Percentiles rank a stretch among this genome's conserved stretches.
These are phyloP conservation scores for Acacia concinna DNA, from an alignment of 331 rosid genomes.

Conservation along the genomic window DNA sequence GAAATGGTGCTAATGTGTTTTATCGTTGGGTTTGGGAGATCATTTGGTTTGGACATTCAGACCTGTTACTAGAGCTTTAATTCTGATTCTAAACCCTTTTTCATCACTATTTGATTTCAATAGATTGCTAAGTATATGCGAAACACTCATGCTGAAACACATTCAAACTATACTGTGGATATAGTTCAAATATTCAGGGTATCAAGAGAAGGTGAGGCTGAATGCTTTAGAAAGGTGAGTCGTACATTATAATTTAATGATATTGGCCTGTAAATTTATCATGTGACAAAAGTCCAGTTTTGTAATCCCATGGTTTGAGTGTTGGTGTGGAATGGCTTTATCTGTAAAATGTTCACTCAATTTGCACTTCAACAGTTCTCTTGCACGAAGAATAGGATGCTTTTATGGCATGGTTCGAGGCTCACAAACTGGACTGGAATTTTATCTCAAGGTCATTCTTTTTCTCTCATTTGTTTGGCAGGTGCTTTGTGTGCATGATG, in stretches of 20 bases:
- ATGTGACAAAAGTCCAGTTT: not conserved
- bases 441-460: conserved; percentile 87
- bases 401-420: conserved; percentile 97
- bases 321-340: conserved; percentile 8
- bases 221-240: conserved; percentile 72
- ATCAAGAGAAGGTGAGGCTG: conserved; percentile 69
- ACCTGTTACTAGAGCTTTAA: conserved; percentile 16
- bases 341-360: conserved; percentile 12
- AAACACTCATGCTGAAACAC: conserved; percentile 89
- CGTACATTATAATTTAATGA: conserved; percentile 24
- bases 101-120: conserved; percentile 20
- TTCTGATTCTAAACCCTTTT: conserved; percentile 24
- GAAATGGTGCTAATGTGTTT: not conserved
- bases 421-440: conserved; percentile 97
- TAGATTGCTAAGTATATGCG: conserved; percentile 75
- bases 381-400: conserved; percentile 71
- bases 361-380: conserved; percentile 57
- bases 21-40: conserved; percentile 12
- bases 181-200: conserved; percentile 71
- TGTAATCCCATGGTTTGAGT: not conserved
- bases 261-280: conserved; percentile 7
- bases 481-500: conserved; percentile 2
- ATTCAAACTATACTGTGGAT: conserved; percentile 70
- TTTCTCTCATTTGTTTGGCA: conserved; percentile 16
- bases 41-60: conserved; percentile 12